Conservation (phyloP, 148 eudicot genomes). For the Camellia sinensis region DNA sequence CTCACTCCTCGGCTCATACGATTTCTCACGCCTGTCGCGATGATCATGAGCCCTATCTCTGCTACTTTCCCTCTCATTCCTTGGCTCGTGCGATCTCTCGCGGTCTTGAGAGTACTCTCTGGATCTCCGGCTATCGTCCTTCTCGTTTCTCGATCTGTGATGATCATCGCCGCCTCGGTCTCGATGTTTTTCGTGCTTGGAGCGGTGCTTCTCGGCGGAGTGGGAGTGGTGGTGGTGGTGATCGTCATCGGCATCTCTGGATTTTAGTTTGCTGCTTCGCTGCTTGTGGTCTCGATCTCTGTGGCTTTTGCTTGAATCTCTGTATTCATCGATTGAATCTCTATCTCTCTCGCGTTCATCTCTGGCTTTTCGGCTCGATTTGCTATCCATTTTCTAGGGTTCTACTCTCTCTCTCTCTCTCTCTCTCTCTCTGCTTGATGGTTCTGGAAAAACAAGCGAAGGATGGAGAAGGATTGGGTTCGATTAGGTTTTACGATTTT, state of each 20-base stretch:
- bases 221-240: slow-evolving; percentile 25
- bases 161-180: slow-evolving; percentile 12
- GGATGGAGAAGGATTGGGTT: background rate
- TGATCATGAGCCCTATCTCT: slow-evolving; percentile 15
- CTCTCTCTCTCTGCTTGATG: background rate
- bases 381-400: slow-evolving; percentile 35
- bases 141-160: slow-evolving; percentile 21
- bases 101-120: slow-evolving; percentile 27
- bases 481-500: background rate
- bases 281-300: slow-evolving; percentile 39
- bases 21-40: slow-evolving; percentile 25
- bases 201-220: slow-evolving; percentile 34
- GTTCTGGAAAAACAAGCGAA: background rate
- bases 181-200: slow-evolving; percentile 19
- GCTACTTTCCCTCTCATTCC: slow-evolving; percentile 24
- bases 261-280: slow-evolving; percentile 26
- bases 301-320: slow-evolving; percentile 30
- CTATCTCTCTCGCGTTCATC: slow-evolving; percentile 39
- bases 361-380: slow-evolving; percentile 38
- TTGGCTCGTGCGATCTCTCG: slow-evolving; percentile 20
- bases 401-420: slow-evolving; percentile 7
- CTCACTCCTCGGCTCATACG: slow-evolving; percentile 15
- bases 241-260: slow-evolving; percentile 25
- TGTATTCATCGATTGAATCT: slow-evolving; percentile 31
- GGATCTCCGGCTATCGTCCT: slow-evolving; percentile 21